Percentiles rank a stretch among this genome's conserved stretches.
Conservation (phyloP, 2,329 filamentous ascomycete genomes). For the Penicillium capsulatum region DNA sequence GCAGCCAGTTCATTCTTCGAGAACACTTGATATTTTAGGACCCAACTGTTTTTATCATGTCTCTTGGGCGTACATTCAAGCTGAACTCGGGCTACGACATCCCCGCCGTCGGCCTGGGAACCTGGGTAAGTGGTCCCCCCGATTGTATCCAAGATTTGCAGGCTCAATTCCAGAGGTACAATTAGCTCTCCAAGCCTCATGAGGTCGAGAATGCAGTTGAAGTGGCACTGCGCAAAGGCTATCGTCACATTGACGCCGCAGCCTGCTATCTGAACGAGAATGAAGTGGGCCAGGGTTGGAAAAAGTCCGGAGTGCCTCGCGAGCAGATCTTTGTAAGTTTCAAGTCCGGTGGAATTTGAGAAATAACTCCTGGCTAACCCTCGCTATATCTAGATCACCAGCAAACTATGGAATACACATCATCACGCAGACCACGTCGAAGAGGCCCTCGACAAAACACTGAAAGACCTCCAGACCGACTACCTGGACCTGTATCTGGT, state of each 20-base stretch:
- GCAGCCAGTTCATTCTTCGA: neutral
- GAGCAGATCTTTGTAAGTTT: slow-evolving; percentile 32
- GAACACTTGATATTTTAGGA: neutral
- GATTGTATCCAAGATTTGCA: neutral
- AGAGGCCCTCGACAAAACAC: slow-evolving; percentile 46
- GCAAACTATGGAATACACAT: slow-evolving; percentile 57
- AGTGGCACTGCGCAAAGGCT: slow-evolving; percentile 40
- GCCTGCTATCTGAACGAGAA: slow-evolving; percentile 36
- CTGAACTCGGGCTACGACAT: slow-evolving; percentile 43
- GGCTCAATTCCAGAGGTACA: slow-evolving; percentile 6
- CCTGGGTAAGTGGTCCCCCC: slow-evolving; percentile 30
- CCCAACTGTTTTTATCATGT: slow-evolving; percentile 21
- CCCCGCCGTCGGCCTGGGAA: slow-evolving; percentile 43
- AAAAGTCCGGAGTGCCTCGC: slow-evolving; percentile 31
- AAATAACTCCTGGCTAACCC: slow-evolving; percentile 1
- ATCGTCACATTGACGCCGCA: slow-evolving; percentile 46
- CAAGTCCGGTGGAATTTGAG: slow-evolving; percentile 7
- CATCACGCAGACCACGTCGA: slow-evolving; percentile 50
- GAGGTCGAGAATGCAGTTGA: slow-evolving; percentile 49
- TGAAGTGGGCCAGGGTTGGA: slow-evolving; percentile 32
- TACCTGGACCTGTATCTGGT: slow-evolving; percentile 54
- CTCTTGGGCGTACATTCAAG: slow-evolving; percentile 35
- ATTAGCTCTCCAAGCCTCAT: slow-evolving; percentile 35
- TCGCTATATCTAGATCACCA: slow-evolving; percentile 45
- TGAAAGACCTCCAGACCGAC: slow-evolving; percentile 50